Conservation (phyloP, 768 basidiomycete species). For the Lactarius vividus region DNA sequence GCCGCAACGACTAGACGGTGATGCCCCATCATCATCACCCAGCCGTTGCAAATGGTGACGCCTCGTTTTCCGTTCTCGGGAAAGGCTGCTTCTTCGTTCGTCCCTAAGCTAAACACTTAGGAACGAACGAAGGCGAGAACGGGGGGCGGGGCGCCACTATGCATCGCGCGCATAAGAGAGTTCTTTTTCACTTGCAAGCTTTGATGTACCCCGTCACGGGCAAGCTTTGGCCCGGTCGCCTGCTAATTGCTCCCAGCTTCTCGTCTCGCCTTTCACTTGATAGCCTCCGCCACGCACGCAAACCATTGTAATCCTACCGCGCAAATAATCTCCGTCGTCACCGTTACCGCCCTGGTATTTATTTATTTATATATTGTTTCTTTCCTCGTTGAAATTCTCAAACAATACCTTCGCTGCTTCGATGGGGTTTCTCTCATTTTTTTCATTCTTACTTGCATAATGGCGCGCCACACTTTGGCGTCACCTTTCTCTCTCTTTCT, state of each 20-base stretch:
- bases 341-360: neutral
- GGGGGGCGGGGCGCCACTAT: neutral
- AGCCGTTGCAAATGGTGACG: neutral
- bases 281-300: neutral
- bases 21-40: neutral
- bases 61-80: neutral
- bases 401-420: neutral
- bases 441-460: neutral
- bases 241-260: neutral
- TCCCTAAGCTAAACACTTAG: neutral
- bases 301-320: neutral
- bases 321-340: neutral
- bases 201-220: neutral
- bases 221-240: neutral
- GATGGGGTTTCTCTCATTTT: neutral
- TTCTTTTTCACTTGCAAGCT: neutral
- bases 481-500: neutral
- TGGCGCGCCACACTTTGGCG: neutral
- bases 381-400: neutral
- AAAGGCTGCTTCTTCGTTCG: neutral
- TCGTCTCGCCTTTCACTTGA: neutral
- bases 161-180: neutral
- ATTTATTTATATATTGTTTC: neutral
- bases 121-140: conserved; percentile 7
- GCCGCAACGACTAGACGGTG: conserved; percentile 35